These are phyloP conservation scores for Boletus coccyginus DNA, from an alignment of 768 basidiomycete genomes.

Conservation along the genomic window DNA sequence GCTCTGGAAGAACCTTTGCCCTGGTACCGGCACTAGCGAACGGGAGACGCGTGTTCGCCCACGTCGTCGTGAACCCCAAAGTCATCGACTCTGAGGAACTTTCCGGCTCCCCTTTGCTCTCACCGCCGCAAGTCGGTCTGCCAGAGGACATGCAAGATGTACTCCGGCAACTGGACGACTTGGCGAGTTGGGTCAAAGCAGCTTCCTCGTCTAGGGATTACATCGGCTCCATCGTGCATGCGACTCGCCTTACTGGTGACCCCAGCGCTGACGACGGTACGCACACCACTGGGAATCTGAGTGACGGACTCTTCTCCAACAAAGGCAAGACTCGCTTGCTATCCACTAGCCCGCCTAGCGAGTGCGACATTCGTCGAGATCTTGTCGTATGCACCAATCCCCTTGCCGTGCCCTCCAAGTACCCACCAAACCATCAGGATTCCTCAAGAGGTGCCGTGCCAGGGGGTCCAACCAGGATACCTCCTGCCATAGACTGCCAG, in stretches of 20 bases:
- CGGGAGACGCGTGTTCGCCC: conserved; percentile 14
- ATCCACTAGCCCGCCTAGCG: conserved; percentile 1
- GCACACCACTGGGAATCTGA: background rate
- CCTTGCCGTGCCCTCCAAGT: background rate
- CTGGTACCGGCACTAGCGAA: conserved; percentile 15
- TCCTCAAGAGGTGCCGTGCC: background rate
- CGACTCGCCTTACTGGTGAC: background rate
- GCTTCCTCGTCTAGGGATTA: conserved; percentile 16
- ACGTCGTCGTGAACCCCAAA: conserved; percentile 8
- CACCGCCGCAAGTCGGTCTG: conserved; percentile 13
- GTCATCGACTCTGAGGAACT: background rate
- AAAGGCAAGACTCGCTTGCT: conserved; percentile 26
- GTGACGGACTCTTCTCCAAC: background rate
- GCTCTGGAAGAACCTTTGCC: conserved; percentile 14
- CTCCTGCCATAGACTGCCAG: background rate
- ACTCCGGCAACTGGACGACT: conserved; percentile 26
- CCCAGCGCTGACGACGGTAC: background rate
- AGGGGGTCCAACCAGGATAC: background rate
- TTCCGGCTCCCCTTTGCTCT: background rate
- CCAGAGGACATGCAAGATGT: conserved; percentile 28
- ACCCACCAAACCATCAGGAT: conserved; percentile 11
- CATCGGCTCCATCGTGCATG: background rate
- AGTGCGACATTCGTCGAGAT: background rate
- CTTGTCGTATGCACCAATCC: conserved; percentile 10
- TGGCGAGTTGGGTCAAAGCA: conserved; percentile 26